Evolutionary conservation across 768 basidiomycete species (phyloP).

Genomic region (Tephrocybe rancida): DNA sequence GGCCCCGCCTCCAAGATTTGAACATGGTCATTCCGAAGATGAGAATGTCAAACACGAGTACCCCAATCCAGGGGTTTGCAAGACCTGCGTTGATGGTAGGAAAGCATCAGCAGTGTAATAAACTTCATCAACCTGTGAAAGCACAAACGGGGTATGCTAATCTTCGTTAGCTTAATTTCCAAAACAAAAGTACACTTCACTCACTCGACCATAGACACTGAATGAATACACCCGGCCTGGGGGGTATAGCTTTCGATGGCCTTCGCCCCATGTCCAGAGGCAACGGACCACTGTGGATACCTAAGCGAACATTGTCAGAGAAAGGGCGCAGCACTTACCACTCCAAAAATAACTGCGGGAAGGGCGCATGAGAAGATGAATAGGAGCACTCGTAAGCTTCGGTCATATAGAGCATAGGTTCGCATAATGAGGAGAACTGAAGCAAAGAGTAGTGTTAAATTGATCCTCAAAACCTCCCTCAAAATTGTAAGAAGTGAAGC

Average conservation of each 20-base stretch:
- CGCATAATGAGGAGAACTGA: constrained; percentile 40
- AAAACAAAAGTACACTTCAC: constrained; percentile 1
- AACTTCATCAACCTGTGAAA: neutral
- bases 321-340: constrained; percentile 14
- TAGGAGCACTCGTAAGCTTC: constrained; percentile 27
- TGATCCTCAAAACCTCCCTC: neutral
- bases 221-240: constrained; percentile 24
- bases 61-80: constrained; percentile 40
- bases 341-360: constrained; percentile 28
- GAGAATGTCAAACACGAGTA: constrained; percentile 41
- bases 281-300: constrained; percentile 25
- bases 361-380: constrained; percentile 27
- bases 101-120: neutral
- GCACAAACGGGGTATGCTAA: constrained; percentile 21
- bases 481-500: constrained; percentile 16
- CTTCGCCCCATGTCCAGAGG: constrained; percentile 3
- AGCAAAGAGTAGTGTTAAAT: neutral
- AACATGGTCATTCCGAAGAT: constrained; percentile 43
- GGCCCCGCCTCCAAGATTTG: constrained; percentile 30
- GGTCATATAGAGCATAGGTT: constrained; percentile 43
- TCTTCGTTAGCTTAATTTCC: neutral
- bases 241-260: neutral
- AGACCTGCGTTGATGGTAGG: constrained; percentile 23
- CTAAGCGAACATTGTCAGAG: neutral
- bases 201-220: constrained; percentile 21